Evolutionary conservation across 2,329 filamentous ascomycete species (phyloP).

Genomic region (Sporothrix curviconia): DNA sequence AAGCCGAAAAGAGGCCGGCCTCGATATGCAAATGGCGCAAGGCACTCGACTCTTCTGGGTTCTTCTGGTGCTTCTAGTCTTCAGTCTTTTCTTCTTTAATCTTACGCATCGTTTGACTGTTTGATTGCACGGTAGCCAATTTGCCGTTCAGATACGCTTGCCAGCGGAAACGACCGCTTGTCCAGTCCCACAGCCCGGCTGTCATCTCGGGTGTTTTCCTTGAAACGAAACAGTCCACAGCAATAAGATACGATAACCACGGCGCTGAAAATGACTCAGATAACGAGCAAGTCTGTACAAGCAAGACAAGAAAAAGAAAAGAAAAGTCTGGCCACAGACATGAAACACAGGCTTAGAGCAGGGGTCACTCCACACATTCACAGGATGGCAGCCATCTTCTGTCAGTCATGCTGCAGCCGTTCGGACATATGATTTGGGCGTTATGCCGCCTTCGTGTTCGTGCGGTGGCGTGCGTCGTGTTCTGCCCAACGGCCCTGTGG

Average conservation of each 20-base stretch:
- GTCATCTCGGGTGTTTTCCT: conserved; percentile 4
- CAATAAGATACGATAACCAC: neutral
- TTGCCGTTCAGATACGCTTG: neutral
- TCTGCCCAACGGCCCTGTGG: neutral
- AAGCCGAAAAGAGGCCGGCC: neutral
- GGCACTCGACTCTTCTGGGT: neutral
- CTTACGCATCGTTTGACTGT: too few relatives aligned
- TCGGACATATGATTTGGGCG: neutral
- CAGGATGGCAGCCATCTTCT: neutral
- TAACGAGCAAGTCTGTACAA: neutral
- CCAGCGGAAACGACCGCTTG: neutral
- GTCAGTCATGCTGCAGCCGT: conserved; percentile 1
- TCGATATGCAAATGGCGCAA: neutral
- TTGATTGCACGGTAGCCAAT: neutral
- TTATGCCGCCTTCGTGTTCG: neutral
- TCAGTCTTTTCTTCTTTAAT: neutral
- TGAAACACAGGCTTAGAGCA: conserved; percentile 1
- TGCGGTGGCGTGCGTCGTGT: neutral
- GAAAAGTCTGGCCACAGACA: neutral
- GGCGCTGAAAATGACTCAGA: neutral
- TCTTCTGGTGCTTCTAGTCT: neutral
- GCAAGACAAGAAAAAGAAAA: neutral
- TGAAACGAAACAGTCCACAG: conserved; percentile 1
- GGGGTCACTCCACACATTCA: neutral
- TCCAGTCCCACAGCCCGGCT: neutral